These are phyloP conservation scores for Stephania japonica DNA, from an alignment of 164 flowering plant species.

Conservation along the genomic window DNA sequence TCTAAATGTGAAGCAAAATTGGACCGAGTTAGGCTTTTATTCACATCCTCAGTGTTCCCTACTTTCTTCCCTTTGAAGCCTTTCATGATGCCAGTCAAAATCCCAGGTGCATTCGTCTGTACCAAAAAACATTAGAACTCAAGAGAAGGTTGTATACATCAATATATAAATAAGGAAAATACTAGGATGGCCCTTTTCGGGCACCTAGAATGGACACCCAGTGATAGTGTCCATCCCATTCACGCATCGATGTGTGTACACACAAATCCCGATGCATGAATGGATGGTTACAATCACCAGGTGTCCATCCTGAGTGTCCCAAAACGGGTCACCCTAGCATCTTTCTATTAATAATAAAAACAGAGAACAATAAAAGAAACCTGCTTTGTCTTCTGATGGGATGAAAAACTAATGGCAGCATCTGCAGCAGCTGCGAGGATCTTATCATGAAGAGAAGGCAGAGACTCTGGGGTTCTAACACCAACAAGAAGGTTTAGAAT, in stretches of 20 bases:
- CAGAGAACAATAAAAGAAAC: constrained; percentile 24
- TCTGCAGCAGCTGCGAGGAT: constrained; percentile 90
- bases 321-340: too few species aligned
- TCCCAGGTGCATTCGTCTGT: constrained; percentile 42
- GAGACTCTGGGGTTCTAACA: constrained; percentile 56
- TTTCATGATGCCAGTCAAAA: constrained; percentile 56
- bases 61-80: constrained; percentile 49
- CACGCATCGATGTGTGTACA: too few species aligned
- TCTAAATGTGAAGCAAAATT: constrained; percentile 35
- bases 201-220: too few species aligned
- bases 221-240: too few species aligned
- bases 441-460: constrained; percentile 82
- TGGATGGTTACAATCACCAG: too few species aligned
- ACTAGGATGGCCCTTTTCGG: too few species aligned
- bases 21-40: constrained; percentile 19
- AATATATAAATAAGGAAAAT: background rate
- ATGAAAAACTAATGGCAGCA: constrained; percentile 41
- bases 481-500: constrained; percentile 4
- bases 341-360: too few species aligned
- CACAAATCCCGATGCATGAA: too few species aligned
- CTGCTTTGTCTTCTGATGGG: constrained; percentile 61
- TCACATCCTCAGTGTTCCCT: constrained; percentile 20
- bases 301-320: too few species aligned
- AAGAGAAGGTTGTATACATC: background rate
- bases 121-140: background rate